Percentiles rank a stretch among this genome's conserved stretches.
Evolutionary conservation across 78 protist species (phyloP).

Genomic region (Goniomonas avonlea): DNA sequence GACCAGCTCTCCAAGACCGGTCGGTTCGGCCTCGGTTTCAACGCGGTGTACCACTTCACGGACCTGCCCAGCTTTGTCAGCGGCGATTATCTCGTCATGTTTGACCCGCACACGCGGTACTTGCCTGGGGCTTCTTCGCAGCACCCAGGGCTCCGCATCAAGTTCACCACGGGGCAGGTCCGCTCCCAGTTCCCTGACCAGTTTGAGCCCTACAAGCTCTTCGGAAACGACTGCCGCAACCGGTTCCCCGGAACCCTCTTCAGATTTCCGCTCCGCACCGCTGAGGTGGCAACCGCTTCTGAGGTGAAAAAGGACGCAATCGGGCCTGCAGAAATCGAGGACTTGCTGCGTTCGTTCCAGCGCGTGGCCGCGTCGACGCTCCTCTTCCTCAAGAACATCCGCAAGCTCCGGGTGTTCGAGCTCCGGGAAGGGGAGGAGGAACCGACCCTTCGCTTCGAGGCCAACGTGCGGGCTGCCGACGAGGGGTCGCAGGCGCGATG

Average conservation of each 20-base stretch:
- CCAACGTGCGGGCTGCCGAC: background rate
- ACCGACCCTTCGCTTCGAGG: background rate
- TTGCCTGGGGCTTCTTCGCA: background rate
- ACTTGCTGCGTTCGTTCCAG: background rate
- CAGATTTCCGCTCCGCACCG: constrained; percentile 9
- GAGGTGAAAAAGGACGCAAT: background rate
- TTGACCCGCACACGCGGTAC: constrained; percentile 41
- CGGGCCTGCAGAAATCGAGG: background rate
- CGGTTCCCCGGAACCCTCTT: background rate
- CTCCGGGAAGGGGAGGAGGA: background rate
- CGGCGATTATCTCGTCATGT: background rate
- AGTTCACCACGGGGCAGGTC: background rate
- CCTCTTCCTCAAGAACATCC: constrained; percentile 15
- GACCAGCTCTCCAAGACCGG: constrained; percentile 1
- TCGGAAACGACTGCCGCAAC: background rate
- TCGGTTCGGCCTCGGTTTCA: constrained; percentile 64
- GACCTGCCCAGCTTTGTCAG: constrained; percentile 46
- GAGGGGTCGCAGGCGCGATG: too few species aligned
- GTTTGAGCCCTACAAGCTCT: constrained; percentile 16
- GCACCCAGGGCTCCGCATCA: background rate
- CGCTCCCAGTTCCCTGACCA: background rate
- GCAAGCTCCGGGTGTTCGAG: background rate
- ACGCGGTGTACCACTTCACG: constrained; percentile 48
- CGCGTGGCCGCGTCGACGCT: background rate
- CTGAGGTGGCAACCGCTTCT: background rate